Evolutionary conservation across 1,139 yeast genomes (phyloP), one percentile per base, ranked within the genome.

Genomic region (Hyphopichia wangnamkhiaoensis): DNA sequence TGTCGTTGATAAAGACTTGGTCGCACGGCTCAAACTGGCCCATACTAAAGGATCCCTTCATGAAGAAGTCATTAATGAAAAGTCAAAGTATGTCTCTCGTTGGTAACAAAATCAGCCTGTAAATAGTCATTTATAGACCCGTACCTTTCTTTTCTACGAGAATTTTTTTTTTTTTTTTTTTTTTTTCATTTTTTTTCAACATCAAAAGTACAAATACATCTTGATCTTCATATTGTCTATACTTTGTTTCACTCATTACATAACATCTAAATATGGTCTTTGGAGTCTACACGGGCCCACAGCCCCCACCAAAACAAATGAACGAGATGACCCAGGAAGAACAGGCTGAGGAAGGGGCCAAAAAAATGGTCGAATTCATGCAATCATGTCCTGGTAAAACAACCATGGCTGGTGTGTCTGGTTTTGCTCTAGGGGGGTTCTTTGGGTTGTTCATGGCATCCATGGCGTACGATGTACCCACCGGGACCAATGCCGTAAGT

Each of bases 371-470:
- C 59, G 79, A 74, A 39, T 79, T 85, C 63, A 88, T 90, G 91
- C 84, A 84, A 48, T 87, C 96, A 14, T 93, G 98, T 67, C 97
- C 98, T 0, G 98, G 98, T 17, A 93, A 93, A 61, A 80, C 96
- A 0, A 82, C 76, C 27, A 82, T 91, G 74, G 87, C 96, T 14
- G 98, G 97, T 44, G 97, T 84, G 16, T 83, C 95, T 14, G 98
- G 98, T 33, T 93, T 90, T 65, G 93, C 84, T 29, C 79, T 93
- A 34, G 98, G 98, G 66, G 98, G 97, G 48, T 87, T 91, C 46
- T 90, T 93, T 61, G 98, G 98, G 46, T 70, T 93, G 38, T 91
- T 93, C 68, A 93, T 93, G 98, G 96, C 98, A 3, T 84, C 95
- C 35, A 83, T 82, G 85, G 81, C 90, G 1, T 85, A 85, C 56